A percentile compares a stretch with the other conserved stretches of the same genome.
Evolutionary conservation across 2,329 filamentous ascomycete genomes (phyloP).

Genomic region (Diaporthe batatas): DNA sequence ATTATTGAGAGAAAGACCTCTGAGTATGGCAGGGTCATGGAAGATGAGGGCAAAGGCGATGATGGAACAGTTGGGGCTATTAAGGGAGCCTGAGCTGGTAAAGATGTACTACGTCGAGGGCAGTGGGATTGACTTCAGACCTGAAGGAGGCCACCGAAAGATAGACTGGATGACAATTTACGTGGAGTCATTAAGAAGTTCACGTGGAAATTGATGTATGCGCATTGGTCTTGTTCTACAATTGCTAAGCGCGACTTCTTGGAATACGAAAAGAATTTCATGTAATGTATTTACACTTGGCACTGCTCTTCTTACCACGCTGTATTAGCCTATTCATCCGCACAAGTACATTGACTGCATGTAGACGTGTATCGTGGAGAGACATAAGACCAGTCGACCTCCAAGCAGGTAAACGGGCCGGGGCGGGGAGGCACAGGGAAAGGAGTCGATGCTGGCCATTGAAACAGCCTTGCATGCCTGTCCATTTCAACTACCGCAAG

Average conservation of each 20-base stretch:
- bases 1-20: conserved; percentile 44
- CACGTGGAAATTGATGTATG: too few species aligned
- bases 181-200: not conserved
- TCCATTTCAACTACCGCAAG: too few species aligned
- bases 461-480: too few species aligned
- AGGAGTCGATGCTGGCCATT: too few species aligned
- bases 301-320: not conserved
- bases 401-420: too few species aligned
- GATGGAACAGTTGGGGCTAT: not conserved
- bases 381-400: too few species aligned
- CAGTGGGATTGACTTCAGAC: not conserved
- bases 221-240: too few species aligned
- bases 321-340: not conserved
- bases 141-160: not conserved
- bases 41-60: not conserved
- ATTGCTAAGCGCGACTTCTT: too few species aligned
- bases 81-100: not conserved
- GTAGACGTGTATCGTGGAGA: not conserved
- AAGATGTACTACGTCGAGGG: not conserved
- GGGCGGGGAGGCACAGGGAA: too few species aligned
- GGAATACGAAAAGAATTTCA: not conserved
- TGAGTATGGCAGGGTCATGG: conserved; percentile 38
- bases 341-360: not conserved
- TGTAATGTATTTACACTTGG: not conserved
- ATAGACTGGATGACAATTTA: not conserved